These are phyloP conservation scores for Austroboletus eburneus DNA, from an alignment of 768 basidiomycete genomes.

Conservation along the genomic window DNA sequence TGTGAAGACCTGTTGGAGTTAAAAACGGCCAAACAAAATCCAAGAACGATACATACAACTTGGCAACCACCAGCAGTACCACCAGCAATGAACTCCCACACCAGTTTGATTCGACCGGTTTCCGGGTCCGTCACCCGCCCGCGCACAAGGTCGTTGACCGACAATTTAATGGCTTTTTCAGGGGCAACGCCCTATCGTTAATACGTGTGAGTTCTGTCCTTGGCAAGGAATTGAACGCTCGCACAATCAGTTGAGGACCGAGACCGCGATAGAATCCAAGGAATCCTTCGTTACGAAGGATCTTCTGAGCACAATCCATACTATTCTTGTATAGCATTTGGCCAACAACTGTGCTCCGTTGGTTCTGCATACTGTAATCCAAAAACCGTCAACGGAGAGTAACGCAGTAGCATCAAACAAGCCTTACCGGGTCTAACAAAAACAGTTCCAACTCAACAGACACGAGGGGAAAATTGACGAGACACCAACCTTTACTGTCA, in stretches of 20 bases:
- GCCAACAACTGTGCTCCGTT: constrained; percentile 93
- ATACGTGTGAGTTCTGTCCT: constrained; percentile 9
- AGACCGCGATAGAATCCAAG: constrained; percentile 96
- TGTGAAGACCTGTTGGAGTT: constrained; percentile 73
- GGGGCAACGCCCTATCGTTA: constrained; percentile 79
- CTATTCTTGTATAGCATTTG: constrained; percentile 97
- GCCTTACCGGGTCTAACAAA: constrained; percentile 54
- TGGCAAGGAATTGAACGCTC: constrained; percentile 10
- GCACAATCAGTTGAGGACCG: constrained; percentile 87
- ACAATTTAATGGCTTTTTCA: constrained; percentile 97
- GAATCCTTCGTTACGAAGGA: constrained; percentile 91
- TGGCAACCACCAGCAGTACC: constrained; percentile 94
- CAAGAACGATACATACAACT: constrained; percentile 63
- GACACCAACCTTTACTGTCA: constrained; percentile 64
- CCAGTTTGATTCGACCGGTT: constrained; percentile 88
- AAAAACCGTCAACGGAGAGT: constrained; percentile 3
- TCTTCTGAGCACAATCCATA: constrained; percentile 88
- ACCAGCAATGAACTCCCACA: constrained; percentile 91
- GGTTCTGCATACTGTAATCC: constrained; percentile 84
- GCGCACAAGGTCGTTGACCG: constrained; percentile 91
- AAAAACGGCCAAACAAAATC: constrained; percentile 12
- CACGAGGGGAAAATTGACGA: background rate
- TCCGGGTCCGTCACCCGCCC: constrained; percentile 85
- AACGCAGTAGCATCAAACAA: background rate
- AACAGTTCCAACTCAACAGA: constrained; percentile 6